Evolutionary conservation across 2,329 filamentous ascomycete species (phyloP), one percentile per base, ranked within the genome.

Genomic region (Lizonia empirigonia): DNA sequence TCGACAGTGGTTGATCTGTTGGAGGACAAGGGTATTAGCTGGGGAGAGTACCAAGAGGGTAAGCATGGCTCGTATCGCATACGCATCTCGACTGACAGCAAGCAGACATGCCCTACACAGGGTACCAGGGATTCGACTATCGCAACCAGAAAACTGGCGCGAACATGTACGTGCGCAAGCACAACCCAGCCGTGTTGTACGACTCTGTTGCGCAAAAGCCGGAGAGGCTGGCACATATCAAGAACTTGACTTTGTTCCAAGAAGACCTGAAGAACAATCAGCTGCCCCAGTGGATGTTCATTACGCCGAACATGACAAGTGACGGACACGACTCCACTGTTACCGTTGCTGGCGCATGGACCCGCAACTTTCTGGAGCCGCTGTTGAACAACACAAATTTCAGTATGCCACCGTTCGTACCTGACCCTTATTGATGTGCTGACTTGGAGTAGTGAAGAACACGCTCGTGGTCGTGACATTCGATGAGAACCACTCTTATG

Each of bases 131-230:
- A 1, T 61, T 70, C 59, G 36, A 63, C 3, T 76, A 74, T 0
- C 90, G 78, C 69, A 78, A 83, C 48, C 90, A 91, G 72, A 55
- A 83, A 60, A 89, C 81, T 2, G 81, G 82, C 23, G 80, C 81
- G 39, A 89, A 91, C 64, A 84, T 87, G 75, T 94, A 94, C 68
- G 89, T 93, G 7, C 85, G 90, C 67, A 93, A 94, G 76, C 90
- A 94, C 76, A 91, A 92, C 68, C 80, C 76, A 35, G 75, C 80
- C 13, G 76, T 92, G 49, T 77, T 87, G 46, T 90, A 84, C 73
- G 81, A 91, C 68, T 83, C 82, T 27, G 79, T 89, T 42, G 81
- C 86, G 50, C 76, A 79, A 44, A 81, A 80, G 40, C 71, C 78
- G 22, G 78, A 83, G 16, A 85, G 88, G 20, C 77, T 89, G 1